phyloP scores from a whole-genome alignment of 208 protist species.

The Trypanosoma boissoni region DNA sequence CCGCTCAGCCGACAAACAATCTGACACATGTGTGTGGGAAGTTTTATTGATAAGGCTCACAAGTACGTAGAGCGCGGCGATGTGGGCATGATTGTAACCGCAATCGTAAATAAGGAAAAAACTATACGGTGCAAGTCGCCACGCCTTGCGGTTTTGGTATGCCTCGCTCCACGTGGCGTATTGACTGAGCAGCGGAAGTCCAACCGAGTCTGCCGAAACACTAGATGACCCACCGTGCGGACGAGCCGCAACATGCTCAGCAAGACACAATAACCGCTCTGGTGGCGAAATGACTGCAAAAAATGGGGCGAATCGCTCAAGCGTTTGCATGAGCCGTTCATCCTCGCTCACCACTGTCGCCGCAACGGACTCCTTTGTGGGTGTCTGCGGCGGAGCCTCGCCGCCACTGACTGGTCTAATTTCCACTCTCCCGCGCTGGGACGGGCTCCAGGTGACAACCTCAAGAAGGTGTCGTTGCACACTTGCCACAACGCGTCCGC shows the following conservation, averaged over 20 bases:
- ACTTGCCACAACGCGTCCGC: conserved; percentile 55
- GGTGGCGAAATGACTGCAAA: conserved; percentile 75
- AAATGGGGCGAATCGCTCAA: conserved; percentile 78
- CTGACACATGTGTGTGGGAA: conserved; percentile 46
- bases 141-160: conserved; percentile 72
- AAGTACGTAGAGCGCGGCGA: conserved; percentile 70
- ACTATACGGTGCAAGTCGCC: conserved; percentile 62
- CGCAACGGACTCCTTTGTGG: neutral
- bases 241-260: conserved; percentile 32
- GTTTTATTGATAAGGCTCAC: conserved; percentile 49
- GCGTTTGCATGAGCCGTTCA: conserved; percentile 36
- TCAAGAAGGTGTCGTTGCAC: conserved; percentile 74
- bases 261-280: conserved; percentile 35
- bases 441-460: conserved; percentile 37
- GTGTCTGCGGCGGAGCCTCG: neutral
- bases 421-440: neutral
- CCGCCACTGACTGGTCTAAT: neutral
- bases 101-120: conserved; percentile 83
- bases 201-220: conserved; percentile 43
- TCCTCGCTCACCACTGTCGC: conserved; percentile 6
- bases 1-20: conserved; percentile 35
- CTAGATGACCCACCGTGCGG: conserved; percentile 28
- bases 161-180: conserved; percentile 81
- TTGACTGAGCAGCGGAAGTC: conserved; percentile 78
- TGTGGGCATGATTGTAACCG: conserved; percentile 81